Conservation (phyloP, 129 eudicot genomes). For the Solidago caesia region DNA sequence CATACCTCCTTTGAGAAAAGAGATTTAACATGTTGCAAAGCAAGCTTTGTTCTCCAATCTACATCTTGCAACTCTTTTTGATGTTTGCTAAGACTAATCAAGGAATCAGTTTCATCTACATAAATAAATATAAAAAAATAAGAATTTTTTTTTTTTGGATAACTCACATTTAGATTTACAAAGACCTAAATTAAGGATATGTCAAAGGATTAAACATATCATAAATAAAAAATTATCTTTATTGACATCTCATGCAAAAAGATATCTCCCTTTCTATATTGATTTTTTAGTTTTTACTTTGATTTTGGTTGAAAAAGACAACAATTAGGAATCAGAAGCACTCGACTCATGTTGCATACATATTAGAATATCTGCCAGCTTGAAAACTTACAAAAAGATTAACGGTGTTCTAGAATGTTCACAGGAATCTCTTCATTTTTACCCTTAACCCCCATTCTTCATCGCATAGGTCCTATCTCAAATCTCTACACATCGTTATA, state of each 20-base stretch:
- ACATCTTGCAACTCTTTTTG: conserved; percentile 52
- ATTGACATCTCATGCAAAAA: background rate
- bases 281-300: background rate
- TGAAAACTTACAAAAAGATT: background rate
- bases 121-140: background rate
- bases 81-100: conserved; percentile 32
- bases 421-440: background rate
- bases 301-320: background rate
- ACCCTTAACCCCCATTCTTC: conserved; percentile 1
- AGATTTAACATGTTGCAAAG: conserved; percentile 63
- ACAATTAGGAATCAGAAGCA: background rate
- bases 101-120: conserved; percentile 48
- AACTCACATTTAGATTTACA: background rate
- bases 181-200: background rate
- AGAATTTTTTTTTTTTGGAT: too few relatives aligned
- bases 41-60: conserved; percentile 86
- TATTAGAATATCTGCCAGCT: background rate
- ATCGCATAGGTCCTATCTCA: background rate
- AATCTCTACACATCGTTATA: background rate
- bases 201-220: background rate
- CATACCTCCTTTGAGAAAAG: conserved; percentile 78
- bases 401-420: background rate
- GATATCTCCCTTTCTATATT: background rate
- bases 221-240: background rate
- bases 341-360: background rate